A percentile compares a stretch with the other conserved stretches of the same genome.
Evolutionary conservation across 1,284 basidiomycete species (phyloP).

Genomic region (Cryptococcus floricola): DNA sequence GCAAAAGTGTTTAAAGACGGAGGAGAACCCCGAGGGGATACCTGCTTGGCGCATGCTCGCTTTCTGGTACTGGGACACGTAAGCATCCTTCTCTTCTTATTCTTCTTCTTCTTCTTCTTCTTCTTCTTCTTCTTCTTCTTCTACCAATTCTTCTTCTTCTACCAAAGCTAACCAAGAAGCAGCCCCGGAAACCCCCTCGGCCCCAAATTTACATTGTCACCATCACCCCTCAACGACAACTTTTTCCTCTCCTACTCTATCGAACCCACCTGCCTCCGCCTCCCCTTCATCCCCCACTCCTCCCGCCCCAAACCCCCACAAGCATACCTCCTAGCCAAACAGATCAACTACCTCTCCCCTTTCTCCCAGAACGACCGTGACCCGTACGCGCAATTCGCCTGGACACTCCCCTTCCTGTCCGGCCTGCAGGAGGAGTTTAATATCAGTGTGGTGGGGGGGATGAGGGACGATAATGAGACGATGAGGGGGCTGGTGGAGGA

Average conservation of each 20-base stretch:
- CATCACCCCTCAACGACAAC: conserved; percentile 37
- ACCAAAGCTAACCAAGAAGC: background rate
- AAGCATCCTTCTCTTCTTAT: conserved; percentile 8
- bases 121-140: too few relatives aligned
- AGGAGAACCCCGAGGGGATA: conserved; percentile 35
- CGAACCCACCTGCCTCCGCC: conserved; percentile 40
- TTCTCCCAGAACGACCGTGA: background rate
- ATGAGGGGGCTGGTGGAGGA: conserved; percentile 10
- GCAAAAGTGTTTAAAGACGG: conserved; percentile 30
- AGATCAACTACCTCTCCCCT: conserved; percentile 32
- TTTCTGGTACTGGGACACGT: conserved; percentile 47
- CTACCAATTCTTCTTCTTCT: background rate
- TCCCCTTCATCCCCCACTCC: conserved; percentile 18
- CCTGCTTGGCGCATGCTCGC: conserved; percentile 45
- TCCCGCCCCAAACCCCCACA: conserved; percentile 27
- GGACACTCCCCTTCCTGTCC: conserved; percentile 24
- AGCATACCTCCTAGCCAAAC: conserved; percentile 47
- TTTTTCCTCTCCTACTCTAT: conserved; percentile 48
- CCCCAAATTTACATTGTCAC: conserved; percentile 44
- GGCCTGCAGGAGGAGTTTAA: conserved; percentile 16
- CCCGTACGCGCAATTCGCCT: conserved; percentile 21
- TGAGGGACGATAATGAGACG: conserved; percentile 26
- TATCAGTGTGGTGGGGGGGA: conserved; percentile 25
- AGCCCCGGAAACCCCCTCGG: conserved; percentile 44
- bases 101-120: too few relatives aligned